Percentiles rank a stretch among this genome's conserved stretches.
These are phyloP conservation scores for Detonula confervacea DNA, from an alignment of 352 stramenopile genomes.

Conservation along the genomic window DNA sequence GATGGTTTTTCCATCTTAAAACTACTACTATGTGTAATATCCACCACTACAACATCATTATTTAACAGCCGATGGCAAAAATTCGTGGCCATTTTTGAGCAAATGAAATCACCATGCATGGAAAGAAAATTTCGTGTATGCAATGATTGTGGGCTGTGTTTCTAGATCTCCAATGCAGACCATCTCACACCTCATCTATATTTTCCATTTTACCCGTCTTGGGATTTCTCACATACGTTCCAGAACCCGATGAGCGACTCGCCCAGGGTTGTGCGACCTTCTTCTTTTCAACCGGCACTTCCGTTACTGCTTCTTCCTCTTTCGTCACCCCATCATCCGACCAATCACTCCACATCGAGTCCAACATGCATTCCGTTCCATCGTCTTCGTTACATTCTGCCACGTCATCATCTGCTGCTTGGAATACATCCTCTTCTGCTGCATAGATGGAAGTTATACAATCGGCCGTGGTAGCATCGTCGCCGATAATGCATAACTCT, in stretches of 20 bases:
- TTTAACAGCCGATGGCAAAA: no score
- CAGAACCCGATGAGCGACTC: slow-evolving; percentile 70
- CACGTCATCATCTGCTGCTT: slow-evolving; percentile 7
- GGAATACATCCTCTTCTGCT: slow-evolving; percentile 28
- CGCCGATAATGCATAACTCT: slow-evolving; percentile 68
- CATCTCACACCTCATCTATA: slow-evolving; percentile 81
- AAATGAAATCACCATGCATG: no score
- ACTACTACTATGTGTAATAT: no score
- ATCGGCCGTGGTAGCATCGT: slow-evolving; percentile 49
- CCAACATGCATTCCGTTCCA: slow-evolving; percentile 58
- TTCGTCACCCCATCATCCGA: slow-evolving; percentile 30
- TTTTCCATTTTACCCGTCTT: slow-evolving; percentile 80
- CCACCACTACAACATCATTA: no score
- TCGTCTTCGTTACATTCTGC: slow-evolving; percentile 48
- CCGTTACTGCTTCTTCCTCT: slow-evolving; percentile 37
- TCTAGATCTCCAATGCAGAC: no score
- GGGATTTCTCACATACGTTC: slow-evolving; percentile 80
- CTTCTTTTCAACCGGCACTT: slow-evolving; percentile 61
- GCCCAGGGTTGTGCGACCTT: slow-evolving; percentile 66
- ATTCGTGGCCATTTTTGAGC: no score
- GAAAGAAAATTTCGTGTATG: no score
- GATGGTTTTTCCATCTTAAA: no score
- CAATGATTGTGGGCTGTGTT: no score
- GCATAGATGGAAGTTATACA: slow-evolving; percentile 55
- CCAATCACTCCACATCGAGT: slow-evolving; percentile 63